Conservation (phyloP, 2,329 filamentous ascomycete species). For the Hirsutella rhossiliensis region DNA sequence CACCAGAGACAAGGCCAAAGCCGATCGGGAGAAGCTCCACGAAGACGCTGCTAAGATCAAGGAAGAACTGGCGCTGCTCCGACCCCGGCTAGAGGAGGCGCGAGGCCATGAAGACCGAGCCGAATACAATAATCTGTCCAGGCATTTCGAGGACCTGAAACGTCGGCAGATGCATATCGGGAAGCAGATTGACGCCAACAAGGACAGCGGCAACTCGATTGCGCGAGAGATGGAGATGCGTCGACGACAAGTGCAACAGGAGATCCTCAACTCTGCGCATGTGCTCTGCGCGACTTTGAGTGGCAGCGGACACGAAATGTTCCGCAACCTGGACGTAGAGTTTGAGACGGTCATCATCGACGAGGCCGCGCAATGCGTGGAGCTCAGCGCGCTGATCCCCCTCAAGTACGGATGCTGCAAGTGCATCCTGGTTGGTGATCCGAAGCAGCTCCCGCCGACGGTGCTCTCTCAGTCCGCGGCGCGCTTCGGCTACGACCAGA, state of each 20-base stretch:
- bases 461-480: conserved; percentile 90
- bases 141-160: conserved; percentile 68
- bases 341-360: conserved; percentile 99
- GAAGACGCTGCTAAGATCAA: conserved; percentile 61
- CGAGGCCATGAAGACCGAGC: conserved; percentile 40
- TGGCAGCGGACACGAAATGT: conserved; percentile 94
- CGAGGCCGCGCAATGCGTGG: conserved; percentile 95
- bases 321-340: conserved; percentile 85
- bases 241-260: conserved; percentile 73
- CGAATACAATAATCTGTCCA: conserved; percentile 46
- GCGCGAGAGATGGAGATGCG: conserved; percentile 79
- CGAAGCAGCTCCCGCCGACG: conserved; percentile 91
- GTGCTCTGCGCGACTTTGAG: conserved; percentile 92
- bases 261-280: conserved; percentile 81
- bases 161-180: conserved; percentile 63
- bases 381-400: conserved; percentile 90
- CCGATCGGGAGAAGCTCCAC: conserved; percentile 46
- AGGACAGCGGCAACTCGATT: conserved; percentile 72
- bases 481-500: conserved; percentile 91
- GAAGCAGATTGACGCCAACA: conserved; percentile 72
- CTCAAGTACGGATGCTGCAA: conserved; percentile 96
- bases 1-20: conserved; percentile 44
- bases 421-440: conserved; percentile 94
- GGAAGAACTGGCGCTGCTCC: conserved; percentile 57
- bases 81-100: conserved; percentile 58